Percentiles rank a stretch among this genome's conserved stretches.
Evolutionary conservation across 371 early-diverging fungal species (phyloP).

Genomic region (Rhizopus microsporus): DNA sequence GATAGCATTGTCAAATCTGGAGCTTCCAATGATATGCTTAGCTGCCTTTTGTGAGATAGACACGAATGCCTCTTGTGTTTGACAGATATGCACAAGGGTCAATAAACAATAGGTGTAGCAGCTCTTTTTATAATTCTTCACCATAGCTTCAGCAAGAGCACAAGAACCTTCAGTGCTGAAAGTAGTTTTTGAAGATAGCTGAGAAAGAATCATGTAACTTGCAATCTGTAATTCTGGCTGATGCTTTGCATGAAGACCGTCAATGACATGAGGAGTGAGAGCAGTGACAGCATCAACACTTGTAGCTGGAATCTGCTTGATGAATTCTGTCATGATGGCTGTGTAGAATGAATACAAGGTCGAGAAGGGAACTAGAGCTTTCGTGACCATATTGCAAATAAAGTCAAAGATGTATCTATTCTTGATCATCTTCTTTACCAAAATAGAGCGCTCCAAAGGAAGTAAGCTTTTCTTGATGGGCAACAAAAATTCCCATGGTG

Average conservation of each 20-base stretch:
- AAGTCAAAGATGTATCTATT: constrained; percentile 68
- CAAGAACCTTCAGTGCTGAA: constrained; percentile 54
- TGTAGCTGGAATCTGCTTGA: constrained; percentile 50
- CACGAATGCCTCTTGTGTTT: constrained; percentile 59
- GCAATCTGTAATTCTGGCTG: constrained; percentile 61
- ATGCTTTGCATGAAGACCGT: constrained; percentile 47
- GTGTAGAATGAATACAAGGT: constrained; percentile 71
- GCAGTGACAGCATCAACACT: constrained; percentile 48
- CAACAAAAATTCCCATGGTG: constrained; percentile 70
- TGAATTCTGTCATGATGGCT: constrained; percentile 61
- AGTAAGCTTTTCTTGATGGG: constrained; percentile 60
- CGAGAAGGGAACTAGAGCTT: constrained; percentile 45
- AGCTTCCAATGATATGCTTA: constrained; percentile 32
- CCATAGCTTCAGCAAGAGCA: constrained; percentile 47
- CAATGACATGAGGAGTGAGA: constrained; percentile 63
- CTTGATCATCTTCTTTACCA: constrained; percentile 62
- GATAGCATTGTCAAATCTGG: constrained; percentile 35
- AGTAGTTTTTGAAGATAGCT: constrained; percentile 55
- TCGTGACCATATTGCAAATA: constrained; percentile 61
- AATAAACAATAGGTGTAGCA: constrained; percentile 52
- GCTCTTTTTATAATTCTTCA: constrained; percentile 32
- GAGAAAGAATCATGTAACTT: constrained; percentile 70
- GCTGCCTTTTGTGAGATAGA: constrained; percentile 47
- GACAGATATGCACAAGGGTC: constrained; percentile 66
- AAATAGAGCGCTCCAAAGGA: constrained; percentile 61